Base-by-base conservation (phyloP, 768 basidiomycete genomes). In the Tephrocybe rancida region DNA sequence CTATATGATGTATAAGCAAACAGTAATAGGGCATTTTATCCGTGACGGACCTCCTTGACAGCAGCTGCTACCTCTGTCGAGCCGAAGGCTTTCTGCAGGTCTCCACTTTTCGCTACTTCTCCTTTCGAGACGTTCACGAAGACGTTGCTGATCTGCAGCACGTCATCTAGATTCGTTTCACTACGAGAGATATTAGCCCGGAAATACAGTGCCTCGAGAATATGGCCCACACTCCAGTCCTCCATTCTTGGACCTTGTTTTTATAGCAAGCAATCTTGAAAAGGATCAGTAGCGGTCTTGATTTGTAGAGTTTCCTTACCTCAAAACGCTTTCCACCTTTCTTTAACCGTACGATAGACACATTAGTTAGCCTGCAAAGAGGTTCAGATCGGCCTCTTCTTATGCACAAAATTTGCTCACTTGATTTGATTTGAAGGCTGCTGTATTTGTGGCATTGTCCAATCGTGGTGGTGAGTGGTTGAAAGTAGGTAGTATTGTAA, bases 261-360 rank as follows among this genome's bases (percentile, higher is more conserved):
- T 98, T 96, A 78, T 98, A 99, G 71, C 95, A 97, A 32, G 97
- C 96, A 63, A 99, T 90, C 96, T 80, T 10, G 26, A 22, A 18
- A 13, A 34, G 24, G 19, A 29, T 68, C 9, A 61, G 45, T 7
- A 48, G 30, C 18, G n/a, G 19, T 30, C 4, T 46, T 24, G 18
- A 30, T 30, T 16, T 22, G 6, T 19, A n/a, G 18, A 5, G 10
- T 18, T 21, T 45, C 2, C 51, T 4, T 61, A 93, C 95, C 81
- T 99, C 97, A 68, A 97, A 98, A 44, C 97, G 86, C 73, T 98
- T 98, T 37, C 97, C 97, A 42, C 90, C 93, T 68, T 98, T 98
- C 80, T 95, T 97, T 45, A 97, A 77, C 42, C 95, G 86, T 30
- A 99, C 97, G 68, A 98, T 83, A 34, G 94, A 94, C 54, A 98